Percentiles rank a stretch among this genome's conserved stretches.
Conservation (phyloP, 768 basidiomycete genomes). For the Tricholoma bakamatsutake region DNA sequence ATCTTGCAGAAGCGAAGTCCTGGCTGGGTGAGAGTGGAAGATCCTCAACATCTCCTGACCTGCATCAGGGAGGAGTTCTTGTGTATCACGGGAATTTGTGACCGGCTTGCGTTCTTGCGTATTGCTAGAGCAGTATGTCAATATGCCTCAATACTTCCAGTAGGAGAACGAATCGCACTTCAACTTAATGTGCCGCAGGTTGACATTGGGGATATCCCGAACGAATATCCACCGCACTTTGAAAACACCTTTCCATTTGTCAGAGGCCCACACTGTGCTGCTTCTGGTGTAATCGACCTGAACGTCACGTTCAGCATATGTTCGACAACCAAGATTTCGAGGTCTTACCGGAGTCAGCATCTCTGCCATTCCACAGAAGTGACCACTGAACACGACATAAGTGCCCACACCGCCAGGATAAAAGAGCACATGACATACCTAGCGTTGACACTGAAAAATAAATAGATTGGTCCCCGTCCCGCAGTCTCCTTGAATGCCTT, state of each 20-base stretch:
- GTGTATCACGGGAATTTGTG: conserved; percentile 96
- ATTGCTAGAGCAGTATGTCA: conserved; percentile 50
- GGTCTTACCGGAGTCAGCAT: conserved; percentile 84
- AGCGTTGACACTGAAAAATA: conserved; percentile 98
- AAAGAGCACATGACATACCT: conserved; percentile 36
- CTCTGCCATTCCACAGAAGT: conserved; percentile 98
- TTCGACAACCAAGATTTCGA: not conserved
- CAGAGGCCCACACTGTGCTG: conserved; percentile 97
- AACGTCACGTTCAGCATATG: not conserved
- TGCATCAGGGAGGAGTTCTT: conserved; percentile 92
- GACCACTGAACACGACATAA: conserved; percentile 52
- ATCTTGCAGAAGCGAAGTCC: conserved; percentile 91
- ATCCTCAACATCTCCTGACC: conserved; percentile 96
- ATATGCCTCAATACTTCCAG: conserved; percentile 11
- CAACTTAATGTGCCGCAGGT: conserved; percentile 82
- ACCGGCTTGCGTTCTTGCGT: conserved; percentile 98
- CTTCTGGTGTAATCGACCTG: conserved; percentile 90
- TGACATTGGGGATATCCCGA: conserved; percentile 89
- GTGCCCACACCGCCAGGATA: not conserved
- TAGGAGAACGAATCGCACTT: conserved; percentile 42
- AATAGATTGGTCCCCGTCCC: conserved; percentile 89
- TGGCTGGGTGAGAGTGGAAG: conserved; percentile 88
- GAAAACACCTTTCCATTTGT: conserved; percentile 99
- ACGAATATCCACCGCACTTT: conserved; percentile 98
- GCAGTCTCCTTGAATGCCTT: conserved; percentile 96